Percentiles rank a stretch among this genome's conserved stretches.
Evolutionary conservation across 495 filamentous ascomycete genomes (phyloP).

Genomic region (Neurospora discreta): DNA sequence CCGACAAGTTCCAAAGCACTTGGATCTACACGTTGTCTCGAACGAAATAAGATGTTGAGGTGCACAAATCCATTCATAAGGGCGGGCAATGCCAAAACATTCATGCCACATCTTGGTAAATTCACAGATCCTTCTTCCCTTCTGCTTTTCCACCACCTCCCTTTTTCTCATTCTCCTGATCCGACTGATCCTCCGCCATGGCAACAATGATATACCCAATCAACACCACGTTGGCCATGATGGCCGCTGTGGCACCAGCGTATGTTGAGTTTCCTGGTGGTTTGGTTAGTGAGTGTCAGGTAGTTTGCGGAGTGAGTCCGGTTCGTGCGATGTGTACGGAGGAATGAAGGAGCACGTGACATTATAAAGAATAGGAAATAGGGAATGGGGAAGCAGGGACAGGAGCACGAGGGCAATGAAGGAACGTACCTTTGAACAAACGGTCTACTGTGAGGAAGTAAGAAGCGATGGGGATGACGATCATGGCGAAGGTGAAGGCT

Average conservation of each 20-base stretch:
- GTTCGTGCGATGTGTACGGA: background rate
- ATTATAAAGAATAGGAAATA: background rate
- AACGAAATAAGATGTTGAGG: background rate
- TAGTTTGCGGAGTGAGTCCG: background rate
- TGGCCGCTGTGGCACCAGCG: slow-evolving; percentile 71
- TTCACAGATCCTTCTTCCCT: slow-evolving; percentile 49
- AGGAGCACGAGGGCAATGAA: background rate
- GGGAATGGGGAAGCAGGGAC: background rate
- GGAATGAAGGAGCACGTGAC: background rate
- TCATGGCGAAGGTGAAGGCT: slow-evolving; percentile 84
- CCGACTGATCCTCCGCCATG: slow-evolving; percentile 76
- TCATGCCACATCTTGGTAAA: background rate
- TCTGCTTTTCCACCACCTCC: slow-evolving; percentile 27
- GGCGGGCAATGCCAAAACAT: background rate
- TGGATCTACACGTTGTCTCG: background rate
- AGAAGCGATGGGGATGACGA: slow-evolving; percentile 67
- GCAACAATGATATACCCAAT: slow-evolving; percentile 87
- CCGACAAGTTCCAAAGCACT: background rate
- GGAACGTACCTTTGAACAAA: slow-evolving; percentile 58
- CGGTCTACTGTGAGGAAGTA: slow-evolving; percentile 74
- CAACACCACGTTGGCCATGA: slow-evolving; percentile 85
- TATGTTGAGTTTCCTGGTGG: slow-evolving; percentile 70
- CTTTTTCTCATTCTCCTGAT: slow-evolving; percentile 39
- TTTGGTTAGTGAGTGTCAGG: background rate
- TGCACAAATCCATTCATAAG: background rate